phyloP scores from a whole-genome alignment of 495 filamentous ascomycete species.

The Letharia lupina region DNA sequence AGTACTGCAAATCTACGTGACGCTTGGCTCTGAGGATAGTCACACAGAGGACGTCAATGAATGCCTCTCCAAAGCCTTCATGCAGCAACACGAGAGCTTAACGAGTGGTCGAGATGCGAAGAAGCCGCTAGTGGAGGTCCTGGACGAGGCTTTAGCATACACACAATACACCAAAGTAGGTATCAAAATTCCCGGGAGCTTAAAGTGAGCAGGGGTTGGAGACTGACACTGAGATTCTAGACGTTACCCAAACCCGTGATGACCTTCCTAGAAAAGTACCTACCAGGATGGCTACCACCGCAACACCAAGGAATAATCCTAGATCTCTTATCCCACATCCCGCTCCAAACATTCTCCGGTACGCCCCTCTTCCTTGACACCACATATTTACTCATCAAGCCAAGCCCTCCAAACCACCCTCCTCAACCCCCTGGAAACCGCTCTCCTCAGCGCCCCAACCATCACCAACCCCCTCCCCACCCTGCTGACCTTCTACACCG shows the following conservation, averaged over 20 bases:
- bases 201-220: not conserved
- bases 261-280: constrained; percentile 54
- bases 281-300: constrained; percentile 61
- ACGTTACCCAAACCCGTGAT: constrained; percentile 50
- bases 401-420: constrained; percentile 45
- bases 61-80: constrained; percentile 55
- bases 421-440: constrained; percentile 50
- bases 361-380: constrained; percentile 12
- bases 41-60: constrained; percentile 51
- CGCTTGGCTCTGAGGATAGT: constrained; percentile 51
- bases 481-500: constrained; percentile 62
- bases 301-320: constrained; percentile 52
- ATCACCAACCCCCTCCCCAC: constrained; percentile 41
- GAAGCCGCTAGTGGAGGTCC: constrained; percentile 34
- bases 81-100: constrained; percentile 48
- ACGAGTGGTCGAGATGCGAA: constrained; percentile 41
- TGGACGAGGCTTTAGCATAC: constrained; percentile 53
- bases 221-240: constrained; percentile 35
- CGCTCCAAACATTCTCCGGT: constrained; percentile 52
- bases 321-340: constrained; percentile 55
- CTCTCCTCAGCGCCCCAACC: constrained; percentile 39
- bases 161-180: constrained; percentile 56
- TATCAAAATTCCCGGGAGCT: constrained; percentile 7
- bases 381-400: not conserved
- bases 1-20: constrained; percentile 68